Evolutionary conservation across 108 stramenopile genomes (phyloP), one percentile per base, ranked within the genome.

Genomic region (Asterionellopsis glacialis): DNA sequence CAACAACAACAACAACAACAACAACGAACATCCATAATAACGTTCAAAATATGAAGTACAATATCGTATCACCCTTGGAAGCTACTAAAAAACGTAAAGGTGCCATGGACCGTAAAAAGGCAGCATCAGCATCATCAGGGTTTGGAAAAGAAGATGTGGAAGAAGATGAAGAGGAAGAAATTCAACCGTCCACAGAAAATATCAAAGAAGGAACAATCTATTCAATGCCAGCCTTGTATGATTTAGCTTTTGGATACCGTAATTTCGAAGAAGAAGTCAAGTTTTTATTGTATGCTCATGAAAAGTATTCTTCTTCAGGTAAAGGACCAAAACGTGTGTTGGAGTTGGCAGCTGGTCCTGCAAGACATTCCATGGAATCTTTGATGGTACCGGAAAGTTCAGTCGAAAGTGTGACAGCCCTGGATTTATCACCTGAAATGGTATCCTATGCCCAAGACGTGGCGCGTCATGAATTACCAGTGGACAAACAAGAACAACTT

Each of bases 341-440:
- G 51, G 91, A 92, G 62, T 43, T 92, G 15, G 91, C 87, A 3
- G 85, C 91, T 40, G 91, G 91, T 55, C 91, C 91, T 19, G 85
- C 87, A 11, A 64, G 91, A n/a, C 91, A 92, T 75, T 81, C 71
- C 59, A 62, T 91, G 13, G 57, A 59, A 25, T 87, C 87, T 21
- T 52, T 88, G 43, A 54, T 28, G 26, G 61, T 66, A 47, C 55
- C 11, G 48, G 26, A 52, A 15, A 21, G 23, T 39, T 43, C 14
- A 16, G 27, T 45, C 21, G 23, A 26, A 18, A 42, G 40, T n/a
- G 39, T 40, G 11, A 73, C 80, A 9, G 84, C 84, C n/a, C 15
- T 92, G 27, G 91, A 92, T 65, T 21, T 49, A 44, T 88, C 87
- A 18, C 43, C 65, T 5, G 87, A 73, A 28, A 92, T 92, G 91